phyloP scores from a whole-genome alignment of 1,284 basidiomycete species.

The Ceratobasidium sp. region DNA sequence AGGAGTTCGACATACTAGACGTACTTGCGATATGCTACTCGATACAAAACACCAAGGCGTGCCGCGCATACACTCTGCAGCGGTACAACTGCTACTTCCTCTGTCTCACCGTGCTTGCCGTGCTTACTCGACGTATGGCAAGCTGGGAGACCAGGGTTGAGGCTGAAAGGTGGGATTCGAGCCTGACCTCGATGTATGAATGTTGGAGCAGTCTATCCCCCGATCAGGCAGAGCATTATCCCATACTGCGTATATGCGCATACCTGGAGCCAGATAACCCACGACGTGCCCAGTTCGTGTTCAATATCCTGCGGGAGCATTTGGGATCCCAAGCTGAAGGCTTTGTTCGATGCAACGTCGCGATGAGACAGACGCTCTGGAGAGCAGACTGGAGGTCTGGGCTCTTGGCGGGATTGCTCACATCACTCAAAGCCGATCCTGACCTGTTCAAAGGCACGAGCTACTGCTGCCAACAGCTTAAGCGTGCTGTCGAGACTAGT shows the following conservation, averaged over 20 bases:
- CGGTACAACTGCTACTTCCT: not conserved
- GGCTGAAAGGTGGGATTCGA: not conserved
- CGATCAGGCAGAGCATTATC: not conserved
- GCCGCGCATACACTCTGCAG: no score
- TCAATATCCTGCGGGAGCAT: no score
- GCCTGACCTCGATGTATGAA: not conserved
- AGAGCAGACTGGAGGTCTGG: no score
- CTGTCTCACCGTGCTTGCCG: not conserved
- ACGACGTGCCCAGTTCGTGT: not conserved
- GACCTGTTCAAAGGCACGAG: no score
- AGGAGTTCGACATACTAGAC: not conserved
- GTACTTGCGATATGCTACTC: slow-evolving; percentile 26
- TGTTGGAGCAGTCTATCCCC: not conserved
- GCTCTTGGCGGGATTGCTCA: no score
- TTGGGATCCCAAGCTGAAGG: no score
- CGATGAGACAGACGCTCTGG: no score
- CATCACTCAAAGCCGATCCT: no score
- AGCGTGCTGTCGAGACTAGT: no score
- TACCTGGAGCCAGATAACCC: not conserved
- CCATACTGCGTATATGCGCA: not conserved
- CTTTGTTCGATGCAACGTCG: no score
- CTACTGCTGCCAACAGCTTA: no score
- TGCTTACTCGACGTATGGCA: not conserved
- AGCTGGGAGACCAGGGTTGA: not conserved
- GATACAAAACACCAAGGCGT: slow-evolving; percentile 8